Conservation (phyloP, 768 basidiomycete species). For the Mycena kentingensis region DNA sequence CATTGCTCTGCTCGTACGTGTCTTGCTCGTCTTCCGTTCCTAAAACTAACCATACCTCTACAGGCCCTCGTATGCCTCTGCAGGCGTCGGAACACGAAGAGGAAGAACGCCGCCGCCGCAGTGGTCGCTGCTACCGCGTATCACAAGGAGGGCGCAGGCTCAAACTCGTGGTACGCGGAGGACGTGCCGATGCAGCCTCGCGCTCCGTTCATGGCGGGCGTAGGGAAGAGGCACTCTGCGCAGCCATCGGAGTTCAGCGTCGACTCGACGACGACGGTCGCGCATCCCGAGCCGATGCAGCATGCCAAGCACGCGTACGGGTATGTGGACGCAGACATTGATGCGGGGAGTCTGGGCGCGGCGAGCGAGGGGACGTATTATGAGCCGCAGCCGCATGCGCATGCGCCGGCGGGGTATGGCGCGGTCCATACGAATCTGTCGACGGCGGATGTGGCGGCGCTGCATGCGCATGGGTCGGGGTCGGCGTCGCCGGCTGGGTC, state of each 20-base stretch:
- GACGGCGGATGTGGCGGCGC: conserved; percentile 4
- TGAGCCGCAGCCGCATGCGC: background rate
- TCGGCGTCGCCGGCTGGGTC: background rate
- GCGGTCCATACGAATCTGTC: conserved; percentile 12
- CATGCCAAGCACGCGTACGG: conserved; percentile 12
- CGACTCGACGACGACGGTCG: conserved; percentile 4
- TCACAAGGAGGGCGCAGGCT: conserved; percentile 14
- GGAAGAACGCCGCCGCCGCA: background rate
- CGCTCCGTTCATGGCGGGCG: conserved; percentile 17
- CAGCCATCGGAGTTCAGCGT: conserved; percentile 12
- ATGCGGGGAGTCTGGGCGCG: background rate
- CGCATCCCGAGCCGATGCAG: conserved; percentile 13
- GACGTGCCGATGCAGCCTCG: conserved; percentile 8
- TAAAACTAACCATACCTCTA: background rate
- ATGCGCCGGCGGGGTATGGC: conserved; percentile 1
- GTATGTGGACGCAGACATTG: background rate
- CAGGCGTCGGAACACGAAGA: conserved; percentile 3
- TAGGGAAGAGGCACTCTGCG: background rate
- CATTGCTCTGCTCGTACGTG: conserved; percentile 9
- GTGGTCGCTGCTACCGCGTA: background rate
- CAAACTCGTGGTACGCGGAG: conserved; percentile 17
- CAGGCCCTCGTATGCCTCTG: conserved; percentile 10
- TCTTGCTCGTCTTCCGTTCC: background rate
- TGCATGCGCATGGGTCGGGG: background rate
- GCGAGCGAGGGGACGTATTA: background rate